These are phyloP conservation scores for Xylariaceae sp. DNA, from an alignment of 2,329 filamentous ascomycete species.

Conservation along the genomic window DNA sequence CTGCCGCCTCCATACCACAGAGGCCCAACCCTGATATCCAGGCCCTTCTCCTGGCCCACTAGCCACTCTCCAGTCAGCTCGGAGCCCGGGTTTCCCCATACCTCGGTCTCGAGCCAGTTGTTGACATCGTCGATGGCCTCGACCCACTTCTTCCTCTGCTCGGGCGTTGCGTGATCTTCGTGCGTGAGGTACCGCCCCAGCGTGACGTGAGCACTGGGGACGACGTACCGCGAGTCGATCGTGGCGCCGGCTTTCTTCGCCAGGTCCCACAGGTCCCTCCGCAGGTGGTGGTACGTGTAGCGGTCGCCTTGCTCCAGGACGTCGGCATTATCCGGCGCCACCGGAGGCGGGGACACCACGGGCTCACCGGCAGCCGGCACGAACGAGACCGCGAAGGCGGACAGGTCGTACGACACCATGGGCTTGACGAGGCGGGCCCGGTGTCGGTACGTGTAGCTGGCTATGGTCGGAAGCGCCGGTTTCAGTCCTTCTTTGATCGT, in stretches of 20 bases:
- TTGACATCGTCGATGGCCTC: conserved; percentile 71
- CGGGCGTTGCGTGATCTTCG: conserved; percentile 54
- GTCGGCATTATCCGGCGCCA: conserved; percentile 32
- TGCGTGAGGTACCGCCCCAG: conserved; percentile 72
- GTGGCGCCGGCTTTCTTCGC: conserved; percentile 58
- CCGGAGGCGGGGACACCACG: conserved; percentile 35
- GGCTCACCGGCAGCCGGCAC: conserved; percentile 68
- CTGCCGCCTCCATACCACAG: conserved; percentile 83
- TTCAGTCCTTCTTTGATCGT: conserved; percentile 54
- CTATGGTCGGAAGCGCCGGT: conserved; percentile 52
- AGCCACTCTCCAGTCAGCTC: conserved; percentile 66
- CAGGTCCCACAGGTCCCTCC: conserved; percentile 67
- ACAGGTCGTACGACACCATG: conserved; percentile 74
- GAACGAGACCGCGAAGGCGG: conserved; percentile 82
- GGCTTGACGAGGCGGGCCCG: conserved; percentile 76
- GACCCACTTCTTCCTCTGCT: conserved; percentile 60
- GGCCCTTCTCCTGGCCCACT: conserved; percentile 77
- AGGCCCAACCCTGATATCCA: conserved; percentile 68
- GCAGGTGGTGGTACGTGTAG: conserved; percentile 88
- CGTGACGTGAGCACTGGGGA: conserved; percentile 86
- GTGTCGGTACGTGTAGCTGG: conserved; percentile 60
- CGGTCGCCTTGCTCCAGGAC: conserved; percentile 47
- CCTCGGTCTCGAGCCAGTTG: conserved; percentile 61
- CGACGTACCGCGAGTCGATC: conserved; percentile 75
- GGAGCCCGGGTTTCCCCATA: conserved; percentile 54